A percentile compares a stretch with the other conserved stretches of the same genome.
Conservation (phyloP, 148 eudicot species). For the Amaranthus hypochondriacus region DNA sequence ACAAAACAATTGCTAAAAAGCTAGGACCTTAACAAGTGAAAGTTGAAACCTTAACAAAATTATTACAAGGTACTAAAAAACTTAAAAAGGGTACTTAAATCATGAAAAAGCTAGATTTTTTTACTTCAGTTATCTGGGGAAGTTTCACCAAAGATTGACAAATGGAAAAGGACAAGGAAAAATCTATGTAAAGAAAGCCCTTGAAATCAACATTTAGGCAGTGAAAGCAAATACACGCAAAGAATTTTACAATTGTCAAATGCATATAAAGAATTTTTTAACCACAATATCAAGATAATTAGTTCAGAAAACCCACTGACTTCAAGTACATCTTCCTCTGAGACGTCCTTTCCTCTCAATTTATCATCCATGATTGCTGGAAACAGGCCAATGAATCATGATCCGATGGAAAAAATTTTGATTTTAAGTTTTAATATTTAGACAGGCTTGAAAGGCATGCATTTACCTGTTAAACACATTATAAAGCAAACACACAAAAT, state of each 20-base stretch:
- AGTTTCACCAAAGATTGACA: too few species aligned
- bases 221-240: conserved; percentile 11
- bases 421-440: conserved; percentile 32
- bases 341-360: conserved; percentile 77
- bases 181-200: not conserved
- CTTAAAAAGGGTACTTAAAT: too few species aligned
- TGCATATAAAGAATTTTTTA: not conserved
- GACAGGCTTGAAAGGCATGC: conserved; percentile 28
- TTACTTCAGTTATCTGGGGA: too few species aligned
- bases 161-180: too few species aligned
- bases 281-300: conserved; percentile 9
- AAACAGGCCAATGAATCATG: conserved; percentile 59
- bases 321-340: conserved; percentile 71
- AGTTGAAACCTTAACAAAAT: too few species aligned
- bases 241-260: conserved; percentile 7
- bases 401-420: conserved; percentile 39
- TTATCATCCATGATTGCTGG: conserved; percentile 89
- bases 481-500: conserved; percentile 13
- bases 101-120: too few species aligned
- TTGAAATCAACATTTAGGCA: not conserved
- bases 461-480: conserved; percentile 41
- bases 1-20: too few species aligned
- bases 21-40: too few species aligned
- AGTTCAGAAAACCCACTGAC: conserved; percentile 47
- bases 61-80: too few species aligned